A percentile compares a stretch with the other conserved stretches of the same genome.
These are phyloP conservation scores for Blastobotrys indianensis DNA, from an alignment of 1,139 yeast species.

Conservation along the genomic window DNA sequence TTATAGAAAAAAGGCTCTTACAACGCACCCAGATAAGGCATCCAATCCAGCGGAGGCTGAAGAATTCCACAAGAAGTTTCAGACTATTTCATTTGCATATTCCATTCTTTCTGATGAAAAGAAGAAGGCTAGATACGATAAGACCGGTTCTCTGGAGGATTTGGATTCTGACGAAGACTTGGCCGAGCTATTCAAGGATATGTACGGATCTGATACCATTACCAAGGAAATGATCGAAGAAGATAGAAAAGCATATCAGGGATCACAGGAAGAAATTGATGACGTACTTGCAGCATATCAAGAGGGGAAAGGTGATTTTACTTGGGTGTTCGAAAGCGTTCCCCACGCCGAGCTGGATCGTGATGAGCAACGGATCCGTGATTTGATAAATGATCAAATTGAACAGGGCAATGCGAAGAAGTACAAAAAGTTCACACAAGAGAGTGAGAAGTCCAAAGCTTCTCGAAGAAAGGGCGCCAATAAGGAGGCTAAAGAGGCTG, in stretches of 20 bases:
- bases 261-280: slow-evolving; percentile 55
- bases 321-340: slow-evolving; percentile 62
- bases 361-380: slow-evolving; percentile 57
- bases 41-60: slow-evolving; percentile 32
- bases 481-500: slow-evolving; percentile 67
- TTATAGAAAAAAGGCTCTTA: slow-evolving; percentile 63
- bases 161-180: slow-evolving; percentile 46
- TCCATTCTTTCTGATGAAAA: slow-evolving; percentile 56
- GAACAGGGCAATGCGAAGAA: slow-evolving; percentile 35
- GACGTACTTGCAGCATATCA: slow-evolving; percentile 60
- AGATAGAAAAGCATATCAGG: slow-evolving; percentile 58
- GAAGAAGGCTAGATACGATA: slow-evolving; percentile 55
- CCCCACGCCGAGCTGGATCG: slow-evolving; percentile 69
- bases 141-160: slow-evolving; percentile 60
- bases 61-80: slow-evolving; percentile 47
- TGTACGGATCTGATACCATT: slow-evolving; percentile 46
- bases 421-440: slow-evolving; percentile 48
- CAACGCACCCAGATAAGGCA: slow-evolving; percentile 77
- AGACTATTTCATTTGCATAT: slow-evolving; percentile 71
- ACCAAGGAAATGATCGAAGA: slow-evolving; percentile 69
- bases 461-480: slow-evolving; percentile 50
- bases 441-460: slow-evolving; percentile 45
- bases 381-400: slow-evolving; percentile 44
- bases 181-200: slow-evolving; percentile 57
- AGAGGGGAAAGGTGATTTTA: slow-evolving; percentile 63